A percentile compares a stretch with the other conserved stretches of the same genome.
Conservation (phyloP, 768 basidiomycete genomes). For the Lactarius evosmus region DNA sequence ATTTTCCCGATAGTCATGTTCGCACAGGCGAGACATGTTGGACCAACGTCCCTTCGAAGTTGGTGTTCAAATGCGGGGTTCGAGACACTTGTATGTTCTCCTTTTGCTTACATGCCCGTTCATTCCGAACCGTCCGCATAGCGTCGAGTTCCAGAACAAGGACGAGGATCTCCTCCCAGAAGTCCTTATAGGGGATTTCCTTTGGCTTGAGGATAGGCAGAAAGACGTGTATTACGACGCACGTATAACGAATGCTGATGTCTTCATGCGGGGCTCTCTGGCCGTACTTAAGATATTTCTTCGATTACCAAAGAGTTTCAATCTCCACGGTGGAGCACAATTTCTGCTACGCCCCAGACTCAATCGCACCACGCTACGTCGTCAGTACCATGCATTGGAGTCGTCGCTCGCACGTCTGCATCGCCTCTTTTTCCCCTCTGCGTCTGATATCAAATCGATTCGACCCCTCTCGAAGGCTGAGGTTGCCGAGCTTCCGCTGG, state of each 20-base stretch:
- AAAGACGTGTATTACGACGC: constrained; percentile 20
- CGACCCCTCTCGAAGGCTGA: constrained; percentile 22
- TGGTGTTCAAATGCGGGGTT: neutral
- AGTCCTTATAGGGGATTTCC: constrained; percentile 13
- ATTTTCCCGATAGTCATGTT: constrained; percentile 36
- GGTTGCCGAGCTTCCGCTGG: constrained; percentile 29
- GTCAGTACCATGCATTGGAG: constrained; percentile 59
- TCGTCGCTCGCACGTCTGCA: constrained; percentile 40
- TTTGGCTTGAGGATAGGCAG: constrained; percentile 19
- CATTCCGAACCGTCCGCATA: neutral
- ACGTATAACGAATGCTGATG: neutral
- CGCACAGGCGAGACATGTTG: constrained; percentile 3
- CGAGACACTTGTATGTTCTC: neutral
- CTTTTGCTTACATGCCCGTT: neutral
- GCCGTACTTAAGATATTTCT: constrained; percentile 49
- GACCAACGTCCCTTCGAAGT: constrained; percentile 5
- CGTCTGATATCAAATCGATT: constrained; percentile 32
- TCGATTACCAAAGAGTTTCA: constrained; percentile 45
- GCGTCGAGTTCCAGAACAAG: constrained; percentile 13
- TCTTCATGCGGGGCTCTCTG: neutral
- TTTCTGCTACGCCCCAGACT: constrained; percentile 54
- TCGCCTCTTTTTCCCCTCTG: constrained; percentile 50
- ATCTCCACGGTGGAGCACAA: constrained; percentile 35
- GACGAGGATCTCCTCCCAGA: constrained; percentile 21
- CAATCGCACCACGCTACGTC: constrained; percentile 51